These are phyloP conservation scores for Alternaria brassicae DNA, from an alignment of 2,329 filamentous ascomycete genomes.

Conservation along the genomic window DNA sequence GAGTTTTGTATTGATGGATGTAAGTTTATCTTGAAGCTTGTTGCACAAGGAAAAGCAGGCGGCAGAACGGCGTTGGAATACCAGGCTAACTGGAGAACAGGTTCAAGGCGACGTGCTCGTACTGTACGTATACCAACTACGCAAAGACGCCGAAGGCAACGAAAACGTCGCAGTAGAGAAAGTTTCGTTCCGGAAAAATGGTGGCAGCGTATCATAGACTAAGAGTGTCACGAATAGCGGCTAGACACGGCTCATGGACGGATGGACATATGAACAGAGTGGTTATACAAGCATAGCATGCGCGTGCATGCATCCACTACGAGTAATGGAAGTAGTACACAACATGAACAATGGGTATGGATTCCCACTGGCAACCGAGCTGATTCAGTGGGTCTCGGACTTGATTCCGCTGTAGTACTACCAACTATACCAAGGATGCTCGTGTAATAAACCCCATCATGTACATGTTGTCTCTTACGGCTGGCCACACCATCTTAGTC, in stretches of 20 bases:
- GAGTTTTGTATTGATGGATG: slow-evolving; percentile 98
- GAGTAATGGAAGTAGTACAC: slow-evolving; percentile 12
- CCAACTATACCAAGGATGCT: slow-evolving; percentile 5
- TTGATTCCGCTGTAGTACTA: slow-evolving; percentile 3
- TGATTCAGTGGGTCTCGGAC: background rate
- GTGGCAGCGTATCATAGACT: slow-evolving; percentile 48
- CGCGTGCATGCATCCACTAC: slow-evolving; percentile 9
- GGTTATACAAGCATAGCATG: slow-evolving; percentile 1
- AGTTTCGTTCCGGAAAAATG: slow-evolving; percentile 62
- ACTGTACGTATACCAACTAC: slow-evolving; percentile 82
- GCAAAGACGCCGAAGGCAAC: slow-evolving; percentile 59
- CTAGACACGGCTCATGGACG: slow-evolving; percentile 19
- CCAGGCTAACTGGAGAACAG: slow-evolving; percentile 56
- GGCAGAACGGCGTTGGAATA: background rate
- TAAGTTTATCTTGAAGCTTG: slow-evolving; percentile 59
- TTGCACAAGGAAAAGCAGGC: background rate
- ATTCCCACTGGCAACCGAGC: background rate
- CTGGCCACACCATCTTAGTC: slow-evolving; percentile 29
- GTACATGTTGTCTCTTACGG: slow-evolving; percentile 23
- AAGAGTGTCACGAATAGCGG: slow-evolving; percentile 1
- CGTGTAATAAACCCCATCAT: slow-evolving; percentile 23
- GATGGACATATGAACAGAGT: background rate
- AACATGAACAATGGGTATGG: slow-evolving; percentile 8
- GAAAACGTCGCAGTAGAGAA: slow-evolving; percentile 64
- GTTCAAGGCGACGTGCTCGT: slow-evolving; percentile 96